Percentiles rank a stretch among this genome's conserved stretches.
Evolutionary conservation across 1,284 basidiomycete species (phyloP).

Genomic region (Ceratobasidium sp.): DNA sequence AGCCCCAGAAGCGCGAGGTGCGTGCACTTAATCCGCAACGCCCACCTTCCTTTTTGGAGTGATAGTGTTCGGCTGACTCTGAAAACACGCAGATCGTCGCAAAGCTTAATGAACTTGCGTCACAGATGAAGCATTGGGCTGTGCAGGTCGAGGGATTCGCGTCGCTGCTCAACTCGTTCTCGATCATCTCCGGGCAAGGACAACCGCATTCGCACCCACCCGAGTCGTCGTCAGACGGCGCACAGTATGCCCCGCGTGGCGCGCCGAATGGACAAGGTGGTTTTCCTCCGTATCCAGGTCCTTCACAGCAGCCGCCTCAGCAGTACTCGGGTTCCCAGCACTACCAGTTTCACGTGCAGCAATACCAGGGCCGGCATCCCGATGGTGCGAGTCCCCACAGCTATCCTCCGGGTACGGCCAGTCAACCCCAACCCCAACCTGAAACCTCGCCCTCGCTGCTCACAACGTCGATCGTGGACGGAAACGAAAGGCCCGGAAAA

Average conservation of each 20-base stretch:
- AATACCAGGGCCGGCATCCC: slow-evolving; percentile 21
- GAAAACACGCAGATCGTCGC: slow-evolving; percentile 33
- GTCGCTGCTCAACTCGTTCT: slow-evolving; percentile 6
- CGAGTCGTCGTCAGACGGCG: background rate
- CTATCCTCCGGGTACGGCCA: slow-evolving; percentile 1
- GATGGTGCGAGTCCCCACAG: slow-evolving; percentile 13
- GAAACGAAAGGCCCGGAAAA: slow-evolving; percentile 23
- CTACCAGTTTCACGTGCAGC: slow-evolving; percentile 39
- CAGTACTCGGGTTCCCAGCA: slow-evolving; percentile 29
- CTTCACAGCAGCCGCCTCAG: background rate
- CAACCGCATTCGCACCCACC: background rate
- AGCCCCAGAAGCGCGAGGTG: slow-evolving; percentile 43
- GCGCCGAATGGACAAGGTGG: background rate
- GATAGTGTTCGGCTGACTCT: slow-evolving; percentile 9
- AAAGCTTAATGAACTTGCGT: slow-evolving; percentile 42
- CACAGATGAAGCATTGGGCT: slow-evolving; percentile 39
- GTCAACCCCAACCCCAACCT: slow-evolving; percentile 7
- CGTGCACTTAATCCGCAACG: background rate
- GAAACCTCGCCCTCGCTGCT: slow-evolving; percentile 9
- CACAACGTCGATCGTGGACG: slow-evolving; percentile 5
- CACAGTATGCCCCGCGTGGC: slow-evolving; percentile 22
- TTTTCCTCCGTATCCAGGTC: slow-evolving; percentile 1
- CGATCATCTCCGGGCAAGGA: slow-evolving; percentile 5
- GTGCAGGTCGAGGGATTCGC: slow-evolving; percentile 41
- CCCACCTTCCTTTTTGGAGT: slow-evolving; percentile 11